phyloP scores from a whole-genome alignment of 805 yeast species.

The Kuraishia cidri region DNA sequence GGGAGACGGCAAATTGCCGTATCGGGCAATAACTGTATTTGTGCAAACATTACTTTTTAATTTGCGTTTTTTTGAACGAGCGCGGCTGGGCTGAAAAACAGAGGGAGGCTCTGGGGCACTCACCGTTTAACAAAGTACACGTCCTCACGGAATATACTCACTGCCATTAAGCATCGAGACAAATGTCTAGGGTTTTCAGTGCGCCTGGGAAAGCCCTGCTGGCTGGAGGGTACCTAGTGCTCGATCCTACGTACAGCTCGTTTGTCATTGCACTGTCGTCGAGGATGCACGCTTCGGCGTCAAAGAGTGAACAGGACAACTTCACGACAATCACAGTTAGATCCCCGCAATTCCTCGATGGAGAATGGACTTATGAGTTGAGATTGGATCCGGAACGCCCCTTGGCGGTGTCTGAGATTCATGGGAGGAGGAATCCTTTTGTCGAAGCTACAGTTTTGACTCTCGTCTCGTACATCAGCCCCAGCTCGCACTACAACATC shows the following conservation, averaged over 20 bases:
- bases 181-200: slow-evolving; percentile 36
- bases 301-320: slow-evolving; percentile 3
- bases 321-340: slow-evolving; percentile 28
- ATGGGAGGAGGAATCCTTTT: slow-evolving; percentile 54
- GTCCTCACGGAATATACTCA: too few relatives aligned
- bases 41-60: too few relatives aligned
- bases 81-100: too few relatives aligned
- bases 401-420: slow-evolving; percentile 9
- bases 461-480: slow-evolving; percentile 42
- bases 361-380: slow-evolving; percentile 55
- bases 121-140: too few relatives aligned
- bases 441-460: slow-evolving; percentile 52
- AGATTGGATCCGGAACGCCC: slow-evolving; percentile 9
- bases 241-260: slow-evolving; percentile 67
- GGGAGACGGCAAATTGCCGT: too few relatives aligned
- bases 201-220: slow-evolving; percentile 94
- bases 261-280: slow-evolving; percentile 84
- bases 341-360: slow-evolving; percentile 74
- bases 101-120: too few relatives aligned
- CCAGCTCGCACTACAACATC: slow-evolving; percentile 21
- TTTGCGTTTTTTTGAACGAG: too few relatives aligned
- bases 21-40: too few relatives aligned
- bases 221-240: slow-evolving; percentile 91
- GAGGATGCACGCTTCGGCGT: slow-evolving; percentile 73
- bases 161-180: too few relatives aligned